Base-by-base conservation (phyloP, 495 filamentous ascomycete genomes). In the Thermothielavioides terrestris region DNA sequence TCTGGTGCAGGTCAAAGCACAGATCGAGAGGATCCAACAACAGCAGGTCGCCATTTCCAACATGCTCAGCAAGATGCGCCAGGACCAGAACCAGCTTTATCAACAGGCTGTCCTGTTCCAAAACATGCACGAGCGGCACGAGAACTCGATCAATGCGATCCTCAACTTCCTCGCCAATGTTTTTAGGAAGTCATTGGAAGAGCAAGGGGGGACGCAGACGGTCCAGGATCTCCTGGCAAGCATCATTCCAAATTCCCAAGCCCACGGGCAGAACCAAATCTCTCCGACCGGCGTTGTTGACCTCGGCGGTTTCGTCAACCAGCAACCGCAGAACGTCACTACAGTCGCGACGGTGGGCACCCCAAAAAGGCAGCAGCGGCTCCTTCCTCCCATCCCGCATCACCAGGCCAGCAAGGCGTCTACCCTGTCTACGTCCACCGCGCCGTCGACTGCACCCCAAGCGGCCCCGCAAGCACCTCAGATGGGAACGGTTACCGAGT, bases 101-200 rank as follows among this genome's bases (percentile, higher is more conserved):
- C 83, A 89, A 31, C 92, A 97, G 64, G 89, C 91, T 0, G 75
- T 84, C 36, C 84, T 86, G 46, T 96, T 96, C 66, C 89, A 95
- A 63, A 84, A 81, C 27, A 79, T 92, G 61, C 92, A 98, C 59
- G 89, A 90, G 42, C 84, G 94, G 26, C 92, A 98, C 59, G 94
- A 98, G 64, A 95, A 89, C 58, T 95, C 89, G 9, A 98, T 98
- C 62, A 97, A 95, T 58, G 92, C 94, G 21, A 97, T 98, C 55
- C 74, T 98, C 14, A 95, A 89, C 26, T 98, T 97, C 64, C 77
- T 98, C 3, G 94, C 92, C 15, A 96, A 92, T 8, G 88, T 98
- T 8, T 98, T 96, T 72, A 86, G 92, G 57, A 85, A 78, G 47
- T 77, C 75, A 47, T 61, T 80, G 39, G 77, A 80, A 61, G 72